Evolutionary conservation across 2,329 filamentous ascomycete species (phyloP).

Genomic region (Xylaria sp.): DNA sequence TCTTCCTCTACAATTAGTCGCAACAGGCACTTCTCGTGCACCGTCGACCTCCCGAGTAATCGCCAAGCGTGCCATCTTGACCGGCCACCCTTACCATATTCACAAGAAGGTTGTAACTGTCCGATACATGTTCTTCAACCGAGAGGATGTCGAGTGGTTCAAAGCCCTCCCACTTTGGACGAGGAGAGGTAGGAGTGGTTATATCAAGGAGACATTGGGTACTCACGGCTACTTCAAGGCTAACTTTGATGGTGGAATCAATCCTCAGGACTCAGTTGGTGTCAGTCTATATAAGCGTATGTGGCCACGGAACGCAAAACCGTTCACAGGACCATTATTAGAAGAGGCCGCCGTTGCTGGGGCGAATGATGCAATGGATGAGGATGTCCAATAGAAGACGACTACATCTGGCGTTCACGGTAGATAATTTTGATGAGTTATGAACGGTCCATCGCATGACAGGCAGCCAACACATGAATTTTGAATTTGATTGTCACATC

Average conservation of each 20-base stretch:
- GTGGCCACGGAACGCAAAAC: slow-evolving; percentile 76
- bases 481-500: slow-evolving; percentile 1
- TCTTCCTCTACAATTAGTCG: slow-evolving; percentile 77
- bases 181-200: slow-evolving; percentile 85
- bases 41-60: slow-evolving; percentile 82
- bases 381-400: slow-evolving; percentile 47
- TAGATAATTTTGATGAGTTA: slow-evolving; percentile 33
- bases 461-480: slow-evolving; percentile 5
- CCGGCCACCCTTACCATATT: slow-evolving; percentile 97
- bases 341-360: slow-evolving; percentile 47
- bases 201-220: slow-evolving; percentile 91
- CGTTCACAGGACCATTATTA: slow-evolving; percentile 58
- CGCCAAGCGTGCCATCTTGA: slow-evolving; percentile 92
- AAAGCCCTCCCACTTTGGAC: slow-evolving; percentile 97
- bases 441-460: slow-evolving; percentile 26
- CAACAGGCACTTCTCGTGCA: slow-evolving; percentile 85
- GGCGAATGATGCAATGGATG: slow-evolving; percentile 55
- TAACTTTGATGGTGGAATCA: slow-evolving; percentile 94
- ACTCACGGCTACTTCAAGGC: slow-evolving; percentile 99
- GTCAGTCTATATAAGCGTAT: slow-evolving; percentile 90
- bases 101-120: slow-evolving; percentile 98
- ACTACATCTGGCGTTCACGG: slow-evolving; percentile 29
- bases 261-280: slow-evolving; percentile 92
- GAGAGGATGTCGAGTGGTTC: slow-evolving; percentile 96
- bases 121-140: slow-evolving; percentile 99